Base-by-base conservation (phyloP, 1,284 basidiomycete species). In the Waitea zeae region DNA sequence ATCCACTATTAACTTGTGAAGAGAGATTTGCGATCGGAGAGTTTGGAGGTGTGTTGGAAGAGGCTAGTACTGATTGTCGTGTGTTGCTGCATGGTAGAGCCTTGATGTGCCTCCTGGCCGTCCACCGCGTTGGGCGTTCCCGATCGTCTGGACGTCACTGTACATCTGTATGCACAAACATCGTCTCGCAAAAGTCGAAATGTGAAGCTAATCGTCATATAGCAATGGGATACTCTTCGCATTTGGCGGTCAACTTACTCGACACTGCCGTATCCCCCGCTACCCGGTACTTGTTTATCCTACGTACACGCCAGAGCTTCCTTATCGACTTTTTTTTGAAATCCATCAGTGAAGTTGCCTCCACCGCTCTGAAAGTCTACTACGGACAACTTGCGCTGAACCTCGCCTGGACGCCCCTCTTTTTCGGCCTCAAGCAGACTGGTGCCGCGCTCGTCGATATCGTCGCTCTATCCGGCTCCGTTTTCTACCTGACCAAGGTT, bases 221-320 rank as follows among this genome's bases (percentile, higher is more conserved):
- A 67, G 66, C 65, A 7, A 78, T 81, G 70, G 80, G 81, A 32
- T 80, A 71, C 49, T 76, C 76, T 1, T 76, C 75, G 3, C 72
- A 84, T 53, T 49, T 86, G 15, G 62, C 70, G 3, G 69, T 69
- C 30, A 59, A 63, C 41, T 56, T 65, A 1, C 57, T 75, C 40
- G 76, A 80, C 46, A 46, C 42, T 3, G 53, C 66, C 4, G 44
- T 56, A 3, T 61, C 6, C n/a, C n/a, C n/a, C n/a, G n/a, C n/a
- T n/a, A n/a, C n/a, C n/a, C n/a, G n/a, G n/a, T n/a, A n/a, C n/a
- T n/a, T n/a, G n/a, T n/a, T n/a, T n/a, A n/a, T n/a, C n/a, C n/a
- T n/a, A n/a, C n/a, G n/a, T n/a, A n/a, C n/a, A n/a, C n/a, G n/a
- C n/a, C n/a, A n/a, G n/a, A n/a, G n/a, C n/a, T n/a, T n/a, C n/a